These are phyloP conservation scores for Eutypa lata DNA, from an alignment of 2,329 filamentous ascomycete genomes.

Conservation along the genomic window DNA sequence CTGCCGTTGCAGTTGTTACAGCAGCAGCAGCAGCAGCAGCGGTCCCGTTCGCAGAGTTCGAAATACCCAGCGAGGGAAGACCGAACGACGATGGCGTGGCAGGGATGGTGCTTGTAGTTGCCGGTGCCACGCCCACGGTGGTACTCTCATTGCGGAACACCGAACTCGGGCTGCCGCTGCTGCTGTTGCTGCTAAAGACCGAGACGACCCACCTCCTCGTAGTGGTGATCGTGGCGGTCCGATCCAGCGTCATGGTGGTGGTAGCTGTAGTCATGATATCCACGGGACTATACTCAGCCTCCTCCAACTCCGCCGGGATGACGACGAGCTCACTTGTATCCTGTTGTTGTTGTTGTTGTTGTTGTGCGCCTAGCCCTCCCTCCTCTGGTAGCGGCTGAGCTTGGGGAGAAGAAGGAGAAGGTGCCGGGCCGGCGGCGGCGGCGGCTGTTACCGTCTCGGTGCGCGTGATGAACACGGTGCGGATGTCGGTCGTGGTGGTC, in stretches of 20 bases:
- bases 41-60: neutral
- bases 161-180: no score
- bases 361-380: neutral
- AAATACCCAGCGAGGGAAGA: neutral
- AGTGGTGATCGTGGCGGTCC: conserved; percentile 4
- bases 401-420: no score
- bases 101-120: neutral
- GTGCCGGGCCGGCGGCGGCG: neutral
- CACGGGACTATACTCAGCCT: no score
- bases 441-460: neutral
- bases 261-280: no score
- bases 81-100: neutral
- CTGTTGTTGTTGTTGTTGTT: neutral
- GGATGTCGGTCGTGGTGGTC: neutral
- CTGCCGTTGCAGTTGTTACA: neutral
- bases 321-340: no score
- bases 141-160: neutral
- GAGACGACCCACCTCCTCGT: no score
- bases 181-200: no score
- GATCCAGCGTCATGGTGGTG: no score
- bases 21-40: no score
- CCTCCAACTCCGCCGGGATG: no score
- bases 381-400: no score
- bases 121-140: neutral
- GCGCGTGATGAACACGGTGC: neutral